These are phyloP conservation scores for Durio zibethinus DNA, from an alignment of 345 rosid genomes.

Conservation along the genomic window DNA sequence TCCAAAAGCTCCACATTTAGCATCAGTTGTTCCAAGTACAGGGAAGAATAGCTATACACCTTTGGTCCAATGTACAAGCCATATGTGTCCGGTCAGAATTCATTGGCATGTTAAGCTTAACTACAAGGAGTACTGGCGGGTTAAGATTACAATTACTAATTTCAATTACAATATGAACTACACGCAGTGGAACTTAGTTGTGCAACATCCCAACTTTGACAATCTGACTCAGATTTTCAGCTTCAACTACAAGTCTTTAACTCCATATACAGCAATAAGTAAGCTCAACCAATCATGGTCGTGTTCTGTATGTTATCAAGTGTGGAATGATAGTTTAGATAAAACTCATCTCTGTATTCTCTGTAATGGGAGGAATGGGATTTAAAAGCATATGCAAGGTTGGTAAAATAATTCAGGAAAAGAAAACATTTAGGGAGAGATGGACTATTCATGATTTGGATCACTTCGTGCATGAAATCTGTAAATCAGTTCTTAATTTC, in stretches of 20 bases:
- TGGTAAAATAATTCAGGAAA: neutral
- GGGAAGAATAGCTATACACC: constrained; percentile 48
- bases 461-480: neutral
- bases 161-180: constrained; percentile 84
- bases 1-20: constrained; percentile 49
- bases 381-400: neutral
- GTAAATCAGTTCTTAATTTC: neutral
- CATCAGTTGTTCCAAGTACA: constrained; percentile 48
- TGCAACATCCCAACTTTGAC: constrained; percentile 83
- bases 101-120: constrained; percentile 89
- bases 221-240: constrained; percentile 68
- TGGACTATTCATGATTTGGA: neutral
- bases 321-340: neutral
- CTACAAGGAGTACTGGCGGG: constrained; percentile 87
- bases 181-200: constrained; percentile 75
- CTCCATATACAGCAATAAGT: constrained; percentile 63
- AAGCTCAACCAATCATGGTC: constrained; percentile 27
- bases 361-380: neutral
- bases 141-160: constrained; percentile 68
- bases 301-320: neutral
- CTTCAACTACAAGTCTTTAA: constrained; percentile 60
- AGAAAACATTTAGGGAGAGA: neutral
- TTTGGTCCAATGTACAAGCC: constrained; percentile 67
- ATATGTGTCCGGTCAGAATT: constrained; percentile 90
- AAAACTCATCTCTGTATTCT: constrained; percentile 1